Base-by-base conservation (phyloP, 1,284 basidiomycete genomes). In the Rhodotorula sp. region DNA sequence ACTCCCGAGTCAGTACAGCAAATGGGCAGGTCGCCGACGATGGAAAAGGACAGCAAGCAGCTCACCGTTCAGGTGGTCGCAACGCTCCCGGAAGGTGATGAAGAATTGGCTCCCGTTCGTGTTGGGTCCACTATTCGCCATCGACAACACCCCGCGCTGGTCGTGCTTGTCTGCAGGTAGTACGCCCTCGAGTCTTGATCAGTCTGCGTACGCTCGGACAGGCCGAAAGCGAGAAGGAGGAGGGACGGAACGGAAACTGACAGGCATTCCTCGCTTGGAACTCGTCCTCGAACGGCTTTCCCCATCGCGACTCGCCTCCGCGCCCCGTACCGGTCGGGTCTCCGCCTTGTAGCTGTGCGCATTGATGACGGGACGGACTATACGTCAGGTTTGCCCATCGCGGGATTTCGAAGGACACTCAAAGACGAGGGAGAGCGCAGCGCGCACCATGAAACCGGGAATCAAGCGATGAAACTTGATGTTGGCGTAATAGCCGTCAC, bases 291-390 rank as follows among this genome's bases (percentile, higher is more conserved):
- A 99, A 99, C 8, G 92, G 91, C 34, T 90, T 91, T 6, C 91
- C 93, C 96, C 96, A 99, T 80, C 88, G 90, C n/a, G 92, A 94
- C 79, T 91, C 85, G 10, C 96, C 96, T 6, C 96, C 97, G 43
- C 91, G 85, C 1, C 97, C 96, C 3, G 95, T 99, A 1, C 97
- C 96, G 0, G 93, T 95, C 3, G 76, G 76, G 46, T 76, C 75
- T 1, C 75, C 75, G 16, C 78, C 78, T 73, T 79, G 79, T 18
- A 73, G 65, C 67, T 68, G 49, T n/a, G 15, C 2, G 29, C 6
- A 39, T 15, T 43, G 14, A 6, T 6, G 12, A 4, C 23, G 3
- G 12, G 5, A 20, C 23, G 12, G 51, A 48, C 26, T 3, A 20
- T 20, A 5, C 10, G 0, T 16, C 29, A 34, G 20, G 20, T 39